Conservation (phyloP, 1,284 basidiomycete genomes). For the Pisolithus thermaeus region DNA sequence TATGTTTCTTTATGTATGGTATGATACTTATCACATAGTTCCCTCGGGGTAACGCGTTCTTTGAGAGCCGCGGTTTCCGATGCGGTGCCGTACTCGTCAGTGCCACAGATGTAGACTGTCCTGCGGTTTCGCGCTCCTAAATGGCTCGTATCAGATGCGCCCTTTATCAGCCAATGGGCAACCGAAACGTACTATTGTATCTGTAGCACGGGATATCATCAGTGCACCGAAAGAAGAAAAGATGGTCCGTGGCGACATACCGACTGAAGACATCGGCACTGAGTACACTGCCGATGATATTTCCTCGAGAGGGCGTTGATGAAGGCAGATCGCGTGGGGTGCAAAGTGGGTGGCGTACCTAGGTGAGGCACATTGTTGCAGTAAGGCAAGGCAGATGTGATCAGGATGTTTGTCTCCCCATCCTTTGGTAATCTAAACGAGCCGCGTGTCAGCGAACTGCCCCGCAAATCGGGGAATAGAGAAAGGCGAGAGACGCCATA, state of each 20-base stretch:
- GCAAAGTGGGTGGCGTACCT: conserved; percentile 40
- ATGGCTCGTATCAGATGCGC: conserved; percentile 4
- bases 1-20: conserved; percentile 89
- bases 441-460: conserved; percentile 10
- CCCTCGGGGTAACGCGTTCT: conserved; percentile 82
- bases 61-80: conserved; percentile 97
- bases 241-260: conserved; percentile 40
- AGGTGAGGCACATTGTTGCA: conserved; percentile 99
- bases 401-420: conserved; percentile 82
- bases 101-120: conserved; percentile 89
- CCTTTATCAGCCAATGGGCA: not conserved
- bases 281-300: conserved; percentile 95
- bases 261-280: conserved; percentile 97
- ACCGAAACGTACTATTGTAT: conserved; percentile 55
- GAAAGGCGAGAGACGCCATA: conserved; percentile 24
- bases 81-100: conserved; percentile 98
- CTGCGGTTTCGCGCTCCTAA: conserved; percentile 70
- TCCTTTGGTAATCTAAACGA: conserved; percentile 69
- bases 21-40: conserved; percentile 94
- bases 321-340: conserved; percentile 6
- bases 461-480: conserved; percentile 3
- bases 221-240: not conserved
- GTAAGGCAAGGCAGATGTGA: conserved; percentile 96
- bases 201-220: conserved; percentile 29
- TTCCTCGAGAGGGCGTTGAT: conserved; percentile 48